Evolutionary conservation across 2,329 filamentous ascomycete genomes (phyloP), one percentile per base, ranked within the genome.

Genomic region (Beauveria australis): DNA sequence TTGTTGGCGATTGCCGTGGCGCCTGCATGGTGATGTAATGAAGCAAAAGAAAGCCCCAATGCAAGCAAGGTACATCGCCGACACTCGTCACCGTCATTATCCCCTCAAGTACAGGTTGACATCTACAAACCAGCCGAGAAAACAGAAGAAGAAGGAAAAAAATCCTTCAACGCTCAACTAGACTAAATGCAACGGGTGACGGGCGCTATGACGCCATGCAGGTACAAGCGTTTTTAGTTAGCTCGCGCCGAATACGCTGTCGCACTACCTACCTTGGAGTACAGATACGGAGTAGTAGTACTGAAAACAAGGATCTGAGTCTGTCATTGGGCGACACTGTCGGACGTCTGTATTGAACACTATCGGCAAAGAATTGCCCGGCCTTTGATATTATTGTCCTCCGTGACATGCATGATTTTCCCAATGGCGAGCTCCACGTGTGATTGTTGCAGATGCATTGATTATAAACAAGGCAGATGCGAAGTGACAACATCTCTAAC

Each of bases 201-300:
- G 44, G 46, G 55, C 33, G 46, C 37, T 7, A 58, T 58, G 46
- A 58, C 46, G 46, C 22, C 46, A 58, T 58, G 55, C 55, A 58
- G 55, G 55, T 51, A 58, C 55, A 46, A 51, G n/a, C 33, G n/a
- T n/a, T 22, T 14, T 24, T 24, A 24, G 24, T 24, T 18, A 2
- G 24, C 44, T 49, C 30, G 46, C 54, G 47, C 55, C 46, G 18
- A 44, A 37, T 40, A 30, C 33, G 37, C 3, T 47, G 46, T 51
- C 24, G 46, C 55, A 58, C 55, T 40, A 52, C n/a, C n/a, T n/a
- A n/a, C n/a, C n/a, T n/a, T 16, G 33, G 33, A 37, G 33, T 37
- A 37, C 33, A 10, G 33, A 37, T 37, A 37, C 33, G 33, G 33
- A 16, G 33, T 41, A 43, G 37, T 18, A 40, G 33, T n/a, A 22